Conservation (phyloP, 306 rosid genomes). For the Quercus suber region DNA sequence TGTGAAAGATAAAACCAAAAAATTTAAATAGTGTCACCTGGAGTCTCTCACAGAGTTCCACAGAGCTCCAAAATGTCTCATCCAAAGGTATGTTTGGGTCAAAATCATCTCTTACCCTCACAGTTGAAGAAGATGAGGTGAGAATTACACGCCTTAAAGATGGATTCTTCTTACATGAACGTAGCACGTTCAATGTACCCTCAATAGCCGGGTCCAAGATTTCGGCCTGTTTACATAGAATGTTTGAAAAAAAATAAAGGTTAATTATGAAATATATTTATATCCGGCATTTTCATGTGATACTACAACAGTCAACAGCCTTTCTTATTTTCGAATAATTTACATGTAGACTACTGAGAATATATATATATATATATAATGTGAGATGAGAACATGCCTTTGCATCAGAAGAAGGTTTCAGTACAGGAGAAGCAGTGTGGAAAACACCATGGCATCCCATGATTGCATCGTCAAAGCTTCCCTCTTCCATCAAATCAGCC, state of each 20-base stretch:
- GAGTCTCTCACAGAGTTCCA: constrained; percentile 48
- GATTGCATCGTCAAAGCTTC: constrained; percentile 77
- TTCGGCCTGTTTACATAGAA: constrained; percentile 41
- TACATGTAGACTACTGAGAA: too few relatives aligned
- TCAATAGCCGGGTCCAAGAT: constrained; percentile 64
- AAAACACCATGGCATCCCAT: constrained; percentile 82
- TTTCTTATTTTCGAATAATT: too few relatives aligned
- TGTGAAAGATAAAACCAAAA: background rate
- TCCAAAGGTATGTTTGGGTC: constrained; percentile 58
- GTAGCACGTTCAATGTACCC: constrained; percentile 76
- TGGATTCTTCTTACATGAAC: constrained; percentile 64
- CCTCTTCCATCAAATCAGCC: constrained; percentile 73
- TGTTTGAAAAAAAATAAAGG: background rate
- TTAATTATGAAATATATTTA: too few relatives aligned
- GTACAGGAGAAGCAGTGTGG: constrained; percentile 89
- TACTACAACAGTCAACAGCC: too few relatives aligned
- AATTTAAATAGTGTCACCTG: constrained; percentile 38
- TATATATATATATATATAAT: background rate
- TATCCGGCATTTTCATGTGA: too few relatives aligned
- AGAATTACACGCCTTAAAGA: constrained; percentile 61
- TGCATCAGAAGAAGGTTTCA: constrained; percentile 56
- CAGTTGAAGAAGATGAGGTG: constrained; percentile 82
- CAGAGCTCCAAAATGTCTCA: constrained; percentile 76
- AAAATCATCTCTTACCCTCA: constrained; percentile 56
- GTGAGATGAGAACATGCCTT: constrained; percentile 37